These are phyloP conservation scores for Aureobasidium uvarum DNA, from an alignment of 2,329 filamentous ascomycete species.

Conservation along the genomic window DNA sequence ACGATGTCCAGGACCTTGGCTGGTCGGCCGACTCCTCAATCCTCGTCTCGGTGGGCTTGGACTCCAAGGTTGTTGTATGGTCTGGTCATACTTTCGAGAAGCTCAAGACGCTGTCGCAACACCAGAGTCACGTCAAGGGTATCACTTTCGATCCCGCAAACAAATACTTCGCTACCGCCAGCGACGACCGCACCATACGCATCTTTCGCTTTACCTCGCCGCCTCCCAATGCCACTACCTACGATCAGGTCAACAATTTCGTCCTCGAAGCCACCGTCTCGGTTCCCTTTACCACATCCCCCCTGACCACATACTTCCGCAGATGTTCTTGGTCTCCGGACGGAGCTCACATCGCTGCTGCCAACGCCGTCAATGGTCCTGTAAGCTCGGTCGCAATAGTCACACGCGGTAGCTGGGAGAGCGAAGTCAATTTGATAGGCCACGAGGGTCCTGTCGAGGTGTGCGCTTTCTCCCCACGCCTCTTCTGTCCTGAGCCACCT, in stretches of 20 bases:
- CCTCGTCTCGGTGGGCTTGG: conserved; percentile 89
- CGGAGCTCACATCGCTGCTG: conserved; percentile 92
- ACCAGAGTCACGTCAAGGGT: conserved; percentile 97
- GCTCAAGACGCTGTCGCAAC: conserved; percentile 86
- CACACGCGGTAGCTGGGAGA: conserved; percentile 87
- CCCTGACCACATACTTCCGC: conserved; percentile 93
- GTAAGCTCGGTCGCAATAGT: conserved; percentile 97
- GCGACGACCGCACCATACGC: conserved; percentile 94
- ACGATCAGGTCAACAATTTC: conserved; percentile 97
- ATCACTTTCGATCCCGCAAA: conserved; percentile 98
- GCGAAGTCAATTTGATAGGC: conserved; percentile 94
- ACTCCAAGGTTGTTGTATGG: conserved; percentile 98
- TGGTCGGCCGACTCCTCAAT: conserved; percentile 98
- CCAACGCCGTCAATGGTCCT: conserved; percentile 94
- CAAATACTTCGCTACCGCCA: conserved; percentile 98
- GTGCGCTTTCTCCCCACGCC: conserved; percentile 89
- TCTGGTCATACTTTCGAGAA: conserved; percentile 98
- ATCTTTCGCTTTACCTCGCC: conserved; percentile 94
- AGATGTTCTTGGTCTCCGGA: conserved; percentile 97
- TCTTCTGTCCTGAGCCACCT: conserved; percentile 72
- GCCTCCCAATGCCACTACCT: conserved; percentile 82
- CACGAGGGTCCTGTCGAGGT: conserved; percentile 97
- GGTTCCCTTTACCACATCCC: conserved; percentile 83
- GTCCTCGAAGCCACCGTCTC: conserved; percentile 89
- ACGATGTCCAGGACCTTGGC: conserved; percentile 95